Percentiles rank a stretch among this genome's conserved stretches.
Evolutionary conservation across 2,329 filamentous ascomycete genomes (phyloP).

Genomic region (Calonectria hawksworthii): DNA sequence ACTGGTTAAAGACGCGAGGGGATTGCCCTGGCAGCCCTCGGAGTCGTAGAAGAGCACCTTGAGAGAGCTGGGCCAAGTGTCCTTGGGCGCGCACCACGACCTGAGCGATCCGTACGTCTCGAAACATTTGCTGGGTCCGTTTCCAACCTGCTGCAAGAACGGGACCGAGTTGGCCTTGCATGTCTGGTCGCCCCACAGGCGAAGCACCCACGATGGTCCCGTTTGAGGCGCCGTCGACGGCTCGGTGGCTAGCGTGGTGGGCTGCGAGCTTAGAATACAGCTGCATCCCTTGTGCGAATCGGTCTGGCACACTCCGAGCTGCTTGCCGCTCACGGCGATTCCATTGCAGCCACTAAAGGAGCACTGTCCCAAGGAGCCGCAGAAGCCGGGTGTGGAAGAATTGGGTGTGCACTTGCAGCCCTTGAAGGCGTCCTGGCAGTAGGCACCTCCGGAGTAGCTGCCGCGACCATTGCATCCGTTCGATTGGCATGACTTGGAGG

Average conservation of each 20-base stretch:
- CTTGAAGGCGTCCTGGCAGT: conserved; percentile 14
- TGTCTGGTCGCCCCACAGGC: conserved; percentile 1
- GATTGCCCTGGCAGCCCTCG: neutral
- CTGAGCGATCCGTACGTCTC: neutral
- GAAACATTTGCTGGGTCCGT: neutral
- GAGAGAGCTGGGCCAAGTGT: conserved; percentile 6
- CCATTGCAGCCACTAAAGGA: conserved; percentile 9
- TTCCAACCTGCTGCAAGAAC: neutral
- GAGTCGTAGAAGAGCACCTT: conserved; percentile 9
- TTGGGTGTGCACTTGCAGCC: neutral
- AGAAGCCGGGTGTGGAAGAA: conserved; percentile 6
- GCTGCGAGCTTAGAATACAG: neutral
- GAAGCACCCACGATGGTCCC: conserved; percentile 1
- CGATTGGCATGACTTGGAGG: neutral
- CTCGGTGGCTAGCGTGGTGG: neutral
- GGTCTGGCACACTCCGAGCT: conserved; percentile 3
- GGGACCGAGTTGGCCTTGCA: neutral
- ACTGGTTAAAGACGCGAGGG: neutral
- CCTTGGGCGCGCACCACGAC: conserved; percentile 10
- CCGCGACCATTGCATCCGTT: conserved; percentile 12
- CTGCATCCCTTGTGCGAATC: conserved; percentile 15
- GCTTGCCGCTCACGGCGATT: neutral
- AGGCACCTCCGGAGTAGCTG: neutral
- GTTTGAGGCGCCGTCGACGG: neutral
- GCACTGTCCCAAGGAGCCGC: neutral